Conservation (phyloP, 192 early-diverging fungal genomes). For the Coemansia reversa region DNA sequence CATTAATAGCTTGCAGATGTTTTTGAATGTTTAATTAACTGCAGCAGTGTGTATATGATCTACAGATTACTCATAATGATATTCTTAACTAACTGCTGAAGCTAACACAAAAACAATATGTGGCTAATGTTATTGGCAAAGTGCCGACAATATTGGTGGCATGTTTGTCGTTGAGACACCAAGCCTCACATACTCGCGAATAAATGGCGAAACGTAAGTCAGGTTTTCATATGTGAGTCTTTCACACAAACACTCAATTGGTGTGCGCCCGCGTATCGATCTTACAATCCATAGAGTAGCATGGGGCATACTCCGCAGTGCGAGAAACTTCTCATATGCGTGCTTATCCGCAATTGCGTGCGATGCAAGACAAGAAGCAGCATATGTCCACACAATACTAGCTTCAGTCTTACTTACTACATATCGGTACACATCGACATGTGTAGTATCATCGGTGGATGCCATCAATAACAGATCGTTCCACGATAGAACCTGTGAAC, state of each 20-base stretch:
- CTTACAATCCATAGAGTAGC: constrained; percentile 26
- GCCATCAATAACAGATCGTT: constrained; percentile 45
- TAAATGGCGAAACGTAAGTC: constrained; percentile 29
- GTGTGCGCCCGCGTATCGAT: constrained; percentile 29
- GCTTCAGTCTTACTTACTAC: constrained; percentile 28
- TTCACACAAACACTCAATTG: constrained; percentile 41
- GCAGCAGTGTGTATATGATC: too few relatives aligned
- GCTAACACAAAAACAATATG: too few relatives aligned
- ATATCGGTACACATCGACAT: constrained; percentile 24
- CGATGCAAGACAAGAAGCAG: constrained; percentile 33
- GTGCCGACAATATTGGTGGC: constrained; percentile 2
- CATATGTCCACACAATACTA: constrained; percentile 42
- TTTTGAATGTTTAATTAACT: too few relatives aligned
- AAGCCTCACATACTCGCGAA: constrained; percentile 33
- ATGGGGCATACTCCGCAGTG: constrained; percentile 19
- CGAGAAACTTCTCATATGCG: constrained; percentile 36
- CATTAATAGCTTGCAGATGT: too few relatives aligned
- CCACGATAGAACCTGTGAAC: constrained; percentile 26
- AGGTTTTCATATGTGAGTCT: constrained; percentile 38
- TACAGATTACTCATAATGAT: too few relatives aligned
- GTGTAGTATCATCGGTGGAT: constrained; percentile 25
- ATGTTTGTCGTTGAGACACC: constrained; percentile 33
- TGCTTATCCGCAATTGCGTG: constrained; percentile 30
- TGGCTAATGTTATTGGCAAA: too few relatives aligned
- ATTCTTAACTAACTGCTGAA: too few relatives aligned